These are phyloP conservation scores for Bremia lactucae DNA, from an alignment of 352 stramenopile genomes.

Conservation along the genomic window DNA sequence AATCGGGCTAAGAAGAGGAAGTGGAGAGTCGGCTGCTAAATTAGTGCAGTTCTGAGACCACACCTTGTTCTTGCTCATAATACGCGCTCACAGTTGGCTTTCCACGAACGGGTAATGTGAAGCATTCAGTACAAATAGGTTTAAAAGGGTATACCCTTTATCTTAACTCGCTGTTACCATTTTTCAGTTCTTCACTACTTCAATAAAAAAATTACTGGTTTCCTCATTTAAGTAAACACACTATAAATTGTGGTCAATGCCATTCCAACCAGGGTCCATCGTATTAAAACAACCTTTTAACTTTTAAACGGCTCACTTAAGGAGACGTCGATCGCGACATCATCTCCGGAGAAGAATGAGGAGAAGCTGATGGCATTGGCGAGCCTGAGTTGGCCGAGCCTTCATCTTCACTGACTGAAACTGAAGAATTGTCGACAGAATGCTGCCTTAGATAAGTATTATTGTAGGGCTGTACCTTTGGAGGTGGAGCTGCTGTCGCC, in stretches of 20 bases:
- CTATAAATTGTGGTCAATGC: too few relatives aligned
- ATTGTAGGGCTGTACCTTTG: constrained; percentile 8
- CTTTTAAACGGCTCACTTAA: constrained; percentile 2
- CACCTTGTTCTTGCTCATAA: constrained; percentile 28
- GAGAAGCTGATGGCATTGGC: constrained; percentile 43
- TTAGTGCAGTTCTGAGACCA: constrained; percentile 47
- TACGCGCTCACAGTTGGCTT: too few relatives aligned
- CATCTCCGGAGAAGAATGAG: constrained; percentile 37
- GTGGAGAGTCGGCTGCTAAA: constrained; percentile 27
- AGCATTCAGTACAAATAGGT: too few relatives aligned
- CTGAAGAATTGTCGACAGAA: constrained; percentile 30
- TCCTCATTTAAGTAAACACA: too few relatives aligned
- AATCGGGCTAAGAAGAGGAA: constrained; percentile 54
- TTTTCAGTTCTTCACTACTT: too few relatives aligned
- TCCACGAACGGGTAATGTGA: too few relatives aligned
- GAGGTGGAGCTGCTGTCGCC: constrained; percentile 4
- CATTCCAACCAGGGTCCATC: too few relatives aligned
- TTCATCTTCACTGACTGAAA: constrained; percentile 33
- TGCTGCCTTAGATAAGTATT: constrained; percentile 26
- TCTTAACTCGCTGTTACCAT: too few relatives aligned
- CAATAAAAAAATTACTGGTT: too few relatives aligned
- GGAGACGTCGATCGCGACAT: constrained; percentile 52
- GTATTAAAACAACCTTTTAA: too few relatives aligned
- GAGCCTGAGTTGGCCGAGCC: constrained; percentile 53
- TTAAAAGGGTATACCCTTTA: too few relatives aligned